Base-by-base conservation (phyloP, 805 yeast species). In the Schwanniomyces vanrijiae region DNA sequence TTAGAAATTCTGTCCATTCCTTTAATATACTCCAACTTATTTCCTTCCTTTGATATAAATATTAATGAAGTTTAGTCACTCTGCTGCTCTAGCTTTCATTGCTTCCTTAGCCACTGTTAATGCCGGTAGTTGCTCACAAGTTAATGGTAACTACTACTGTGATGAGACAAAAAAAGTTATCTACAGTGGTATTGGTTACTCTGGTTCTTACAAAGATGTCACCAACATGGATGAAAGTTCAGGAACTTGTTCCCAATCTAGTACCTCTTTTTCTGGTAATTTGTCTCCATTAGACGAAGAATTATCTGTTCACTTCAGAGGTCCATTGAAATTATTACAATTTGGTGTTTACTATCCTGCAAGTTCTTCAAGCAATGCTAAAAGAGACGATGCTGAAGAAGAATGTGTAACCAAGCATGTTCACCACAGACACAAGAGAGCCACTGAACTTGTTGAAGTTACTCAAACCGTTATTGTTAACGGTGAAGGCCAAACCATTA, bases 301-400 rank as follows among this genome's bases (percentile, higher is more conserved):
- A 68, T 72, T 90, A 51, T 84, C 95, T 29, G 83, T 90, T 49
- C 96, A 90, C 68, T 86, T 89, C 77, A 85, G 96, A 76, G 96
- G 96, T 59, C 96, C 96, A 31, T 62, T 90, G 57, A 77, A 81
- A 64, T 81, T 90, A 64, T 71, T 76, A 61, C 89, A 89, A 71
- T 90, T 94, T 63, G 97, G 91, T 68, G 97, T 89, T 46, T 94
- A 91, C 77, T 83, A 84, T 61, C 91, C 89, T 53, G 62, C 80
- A 21, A 55, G 76, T n/a, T 52, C 69, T 24, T 50, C 67, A 44
- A 65, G 72, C 55, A 65, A 71, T 52, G 76, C 73, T 59, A 77
- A 77, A 65, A 76, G 70, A 51, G 76, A 65, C 34, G 64, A 50
- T 14, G 69, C 61, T 8, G 72, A 64, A 21, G 77, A 69, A 48